Evolutionary conservation across 2,329 filamentous ascomycete genomes (phyloP).

Genomic region (Phialophora expanda): DNA sequence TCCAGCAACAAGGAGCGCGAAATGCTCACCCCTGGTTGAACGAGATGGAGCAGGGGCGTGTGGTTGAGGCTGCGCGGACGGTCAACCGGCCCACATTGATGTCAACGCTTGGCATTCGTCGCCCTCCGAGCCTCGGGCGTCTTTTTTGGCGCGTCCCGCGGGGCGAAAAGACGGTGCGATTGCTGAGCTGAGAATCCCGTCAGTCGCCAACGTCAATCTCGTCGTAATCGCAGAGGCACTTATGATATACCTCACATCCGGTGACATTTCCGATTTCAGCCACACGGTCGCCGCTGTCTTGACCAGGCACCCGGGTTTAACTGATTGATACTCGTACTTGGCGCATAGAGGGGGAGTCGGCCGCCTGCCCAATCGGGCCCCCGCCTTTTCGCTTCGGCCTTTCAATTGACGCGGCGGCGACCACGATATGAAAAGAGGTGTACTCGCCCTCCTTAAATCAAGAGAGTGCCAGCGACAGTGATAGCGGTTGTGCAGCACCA

Average conservation of each 20-base stretch:
- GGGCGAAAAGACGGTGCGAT: constrained; percentile 2
- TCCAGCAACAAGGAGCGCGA: not conserved
- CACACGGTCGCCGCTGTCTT: constrained; percentile 9
- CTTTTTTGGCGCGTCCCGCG: not conserved
- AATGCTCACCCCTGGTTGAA: not conserved
- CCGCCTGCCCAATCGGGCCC: constrained; percentile 1
- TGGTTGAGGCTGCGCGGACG: not conserved
- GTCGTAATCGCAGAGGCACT: constrained; percentile 13
- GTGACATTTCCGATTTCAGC: constrained; percentile 10
- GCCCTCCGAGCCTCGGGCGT: not conserved
- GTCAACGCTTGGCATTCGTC: constrained; percentile 12
- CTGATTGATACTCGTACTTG: not conserved
- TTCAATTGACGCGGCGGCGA: constrained; percentile 1
- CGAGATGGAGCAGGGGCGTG: not conserved
- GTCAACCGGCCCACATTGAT: not conserved
- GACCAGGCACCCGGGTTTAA: not conserved
- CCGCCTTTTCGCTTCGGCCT: constrained; percentile 8
- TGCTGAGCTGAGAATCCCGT: constrained; percentile 26
- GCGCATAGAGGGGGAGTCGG: not conserved
- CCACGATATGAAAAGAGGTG: constrained; percentile 10
- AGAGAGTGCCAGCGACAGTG: not conserved
- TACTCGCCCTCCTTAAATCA: not conserved
- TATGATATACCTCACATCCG: constrained; percentile 13
- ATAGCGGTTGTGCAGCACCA: not conserved
- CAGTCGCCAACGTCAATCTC: not conserved